Base-by-base conservation (phyloP, 306 rosid species). In the Lotus japonicus region DNA sequence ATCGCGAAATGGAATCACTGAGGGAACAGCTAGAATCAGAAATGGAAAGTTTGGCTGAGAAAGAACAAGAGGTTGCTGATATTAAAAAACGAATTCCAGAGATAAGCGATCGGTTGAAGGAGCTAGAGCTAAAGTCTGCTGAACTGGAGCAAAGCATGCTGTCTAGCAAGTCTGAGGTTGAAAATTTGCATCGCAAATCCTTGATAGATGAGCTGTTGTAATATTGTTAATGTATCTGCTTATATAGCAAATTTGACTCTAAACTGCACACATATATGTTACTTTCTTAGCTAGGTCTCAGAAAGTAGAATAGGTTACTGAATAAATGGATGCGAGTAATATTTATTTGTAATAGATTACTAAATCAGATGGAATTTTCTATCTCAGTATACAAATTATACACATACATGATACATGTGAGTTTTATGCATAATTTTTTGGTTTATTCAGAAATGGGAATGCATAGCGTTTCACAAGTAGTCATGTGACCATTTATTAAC, bases 61-160 rank as follows among this genome's bases (percentile, higher is more conserved):
- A 89, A 84, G 95, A 89, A 73, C 60, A 87, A 58, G 95, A 84
- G 79, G 13, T 84, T 58, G 77, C 80, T 46, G 77, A 71, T 61
- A 74, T 89, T 8, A 81, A 83, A 80, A 50, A 57, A 21, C 46
- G 46, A 38, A 84, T 87, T 41, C 81, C 84, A 7, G 80, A 78
- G 64, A 85, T 84, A 15, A 76, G 55, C 76, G 87, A 80, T 53
- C 89, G 77, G 36, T 63, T 92, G 83, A 80, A 73, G 10, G 83
- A 86, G 76, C 79, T 92, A 33, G 86, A 92, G 83, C 79, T 73
- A 59, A 80, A 83, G 79, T 77, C 85, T 61, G 59, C 80, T 18
- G 74, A 73, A 56, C 66, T 89, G 58, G 78, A 60, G 19, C 80
- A 89, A 60, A 58, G 43, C 62, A 49, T 77, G 35, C 38, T 63